Conservation (phyloP, 129 eudicot genomes). For the Calendula officinalis region DNA sequence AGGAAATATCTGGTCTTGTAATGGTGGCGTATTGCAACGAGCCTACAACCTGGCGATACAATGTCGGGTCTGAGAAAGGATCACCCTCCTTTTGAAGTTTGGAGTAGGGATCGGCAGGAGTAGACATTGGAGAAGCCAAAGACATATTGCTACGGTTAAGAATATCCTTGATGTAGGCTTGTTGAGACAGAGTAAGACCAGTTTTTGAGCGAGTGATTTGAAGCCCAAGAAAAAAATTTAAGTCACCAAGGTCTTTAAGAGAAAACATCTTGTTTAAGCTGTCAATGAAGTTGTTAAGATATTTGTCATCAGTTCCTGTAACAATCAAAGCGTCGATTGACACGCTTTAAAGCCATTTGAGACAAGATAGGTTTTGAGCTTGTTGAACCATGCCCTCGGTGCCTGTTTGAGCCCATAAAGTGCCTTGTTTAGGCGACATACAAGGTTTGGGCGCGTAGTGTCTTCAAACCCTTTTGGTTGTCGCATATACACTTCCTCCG, state of each 20-base stretch:
- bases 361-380: background rate
- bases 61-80: background rate
- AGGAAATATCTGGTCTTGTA: background rate
- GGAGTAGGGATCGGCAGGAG: constrained; percentile 3
- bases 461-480: background rate
- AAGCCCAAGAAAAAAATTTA: background rate
- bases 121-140: background rate
- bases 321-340: background rate
- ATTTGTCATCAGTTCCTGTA: background rate
- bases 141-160: background rate
- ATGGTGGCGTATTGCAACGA: background rate
- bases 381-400: background rate
- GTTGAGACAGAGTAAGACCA: background rate
- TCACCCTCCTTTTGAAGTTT: background rate
- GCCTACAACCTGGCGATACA: background rate
- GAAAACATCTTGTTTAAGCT: background rate
- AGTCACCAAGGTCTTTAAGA: background rate
- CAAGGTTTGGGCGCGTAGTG: background rate
- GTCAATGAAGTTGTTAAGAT: background rate
- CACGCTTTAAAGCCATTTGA: background rate
- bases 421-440: background rate
- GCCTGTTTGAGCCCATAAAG: background rate
- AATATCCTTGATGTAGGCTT: background rate
- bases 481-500: background rate
- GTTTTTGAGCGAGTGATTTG: background rate